Evolutionary conservation across 2,329 filamentous ascomycete species (phyloP).

Genomic region (Epicoccum nigrum): DNA sequence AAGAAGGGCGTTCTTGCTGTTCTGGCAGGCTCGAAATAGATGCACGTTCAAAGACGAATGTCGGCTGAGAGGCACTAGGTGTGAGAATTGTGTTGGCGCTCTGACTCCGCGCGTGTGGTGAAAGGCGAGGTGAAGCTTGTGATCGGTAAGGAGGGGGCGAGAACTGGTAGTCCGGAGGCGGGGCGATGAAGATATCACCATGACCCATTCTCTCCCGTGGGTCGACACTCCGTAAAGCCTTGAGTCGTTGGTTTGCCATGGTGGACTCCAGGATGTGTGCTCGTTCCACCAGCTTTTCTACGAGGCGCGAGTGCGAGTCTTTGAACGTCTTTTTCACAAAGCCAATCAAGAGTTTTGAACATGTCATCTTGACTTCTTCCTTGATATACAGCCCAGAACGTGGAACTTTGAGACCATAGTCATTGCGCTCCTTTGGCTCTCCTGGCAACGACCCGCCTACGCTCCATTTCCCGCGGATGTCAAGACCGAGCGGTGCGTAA

Average conservation of each 20-base stretch:
- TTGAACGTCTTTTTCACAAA: constrained; percentile 86
- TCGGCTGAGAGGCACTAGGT: constrained; percentile 25
- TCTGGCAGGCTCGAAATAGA: constrained; percentile 15
- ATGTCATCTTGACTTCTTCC: constrained; percentile 85
- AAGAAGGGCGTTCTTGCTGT: constrained; percentile 9
- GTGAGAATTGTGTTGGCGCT: constrained; percentile 28
- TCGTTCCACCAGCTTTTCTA: constrained; percentile 57
- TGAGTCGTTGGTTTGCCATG: constrained; percentile 42
- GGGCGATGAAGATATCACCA: constrained; percentile 43
- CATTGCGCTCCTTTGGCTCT: constrained; percentile 68
- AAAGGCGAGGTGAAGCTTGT: constrained; percentile 20
- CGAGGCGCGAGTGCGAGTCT: constrained; percentile 73
- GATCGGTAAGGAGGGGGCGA: constrained; percentile 13
- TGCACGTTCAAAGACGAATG: constrained; percentile 19
- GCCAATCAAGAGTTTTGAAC: constrained; percentile 74
- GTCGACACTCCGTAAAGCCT: constrained; percentile 37
- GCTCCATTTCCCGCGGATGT: constrained; percentile 79
- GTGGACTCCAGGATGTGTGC: constrained; percentile 45
- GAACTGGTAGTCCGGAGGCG: constrained; percentile 41
- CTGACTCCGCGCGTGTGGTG: constrained; percentile 26
- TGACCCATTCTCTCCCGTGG: constrained; percentile 42
- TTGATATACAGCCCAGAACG: constrained; percentile 75
- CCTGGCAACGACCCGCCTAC: constrained; percentile 74
- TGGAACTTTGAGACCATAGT: constrained; percentile 71
- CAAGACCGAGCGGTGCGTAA: constrained; percentile 80